Evolutionary conservation across 164 flowering plant genomes (phyloP).

Genomic region (Akebia trifoliata): DNA sequence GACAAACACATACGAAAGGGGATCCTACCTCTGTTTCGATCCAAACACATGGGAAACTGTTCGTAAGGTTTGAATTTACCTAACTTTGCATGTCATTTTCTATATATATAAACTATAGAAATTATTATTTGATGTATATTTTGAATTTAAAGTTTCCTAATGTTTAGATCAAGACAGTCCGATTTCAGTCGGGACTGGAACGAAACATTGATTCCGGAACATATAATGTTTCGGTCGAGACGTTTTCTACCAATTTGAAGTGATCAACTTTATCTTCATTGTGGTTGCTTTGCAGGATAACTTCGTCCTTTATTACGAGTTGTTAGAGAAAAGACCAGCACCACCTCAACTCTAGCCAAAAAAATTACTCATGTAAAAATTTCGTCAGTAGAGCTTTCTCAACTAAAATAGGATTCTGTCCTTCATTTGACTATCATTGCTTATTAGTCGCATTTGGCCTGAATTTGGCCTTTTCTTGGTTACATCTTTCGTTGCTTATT

Average conservation of each 20-base stretch:
- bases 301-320: conserved; percentile 31
- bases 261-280: background rate
- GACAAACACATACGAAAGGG: conserved; percentile 36
- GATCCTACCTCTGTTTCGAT: conserved; percentile 40
- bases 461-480: background rate
- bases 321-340: conserved; percentile 36
- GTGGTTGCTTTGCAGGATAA: conserved; percentile 32
- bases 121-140: background rate
- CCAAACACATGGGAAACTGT: conserved; percentile 33
- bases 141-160: background rate
- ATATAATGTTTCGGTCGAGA: no score
- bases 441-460: background rate
- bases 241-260: background rate
- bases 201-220: no score
- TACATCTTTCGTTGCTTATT: no score
- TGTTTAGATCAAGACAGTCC: background rate
- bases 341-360: conserved; percentile 27
- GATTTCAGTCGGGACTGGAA: no score
- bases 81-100: background rate
- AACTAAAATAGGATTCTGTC: background rate
- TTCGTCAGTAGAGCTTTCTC: background rate
- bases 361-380: conserved; percentile 7
- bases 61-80: conserved; percentile 27
- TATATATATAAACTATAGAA: background rate
- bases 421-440: background rate